Conservation (phyloP, 306 rosid genomes). For the Inga oerstediana region DNA sequence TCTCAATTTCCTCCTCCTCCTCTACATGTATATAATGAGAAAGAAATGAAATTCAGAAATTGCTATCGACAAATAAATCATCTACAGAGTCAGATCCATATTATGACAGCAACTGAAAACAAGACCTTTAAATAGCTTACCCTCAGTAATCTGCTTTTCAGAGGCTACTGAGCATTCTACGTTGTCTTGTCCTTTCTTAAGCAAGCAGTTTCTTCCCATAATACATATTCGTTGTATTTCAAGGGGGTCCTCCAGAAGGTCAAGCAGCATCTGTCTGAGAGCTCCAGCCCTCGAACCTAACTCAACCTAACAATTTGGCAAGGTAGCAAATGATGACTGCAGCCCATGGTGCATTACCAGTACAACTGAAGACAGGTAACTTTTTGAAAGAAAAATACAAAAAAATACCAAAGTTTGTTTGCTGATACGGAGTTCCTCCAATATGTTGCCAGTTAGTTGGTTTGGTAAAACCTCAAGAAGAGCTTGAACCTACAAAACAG, state of each 20-base stretch:
- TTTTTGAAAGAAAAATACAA: conserved; percentile 11
- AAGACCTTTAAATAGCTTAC: conserved; percentile 43
- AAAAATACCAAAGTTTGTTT: conserved; percentile 88
- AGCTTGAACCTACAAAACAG: conserved; percentile 68
- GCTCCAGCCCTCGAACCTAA: conserved; percentile 95
- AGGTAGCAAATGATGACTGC: conserved; percentile 16
- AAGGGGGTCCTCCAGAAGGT: conserved; percentile 88
- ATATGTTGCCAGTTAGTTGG: conserved; percentile 77
- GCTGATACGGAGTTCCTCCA: conserved; percentile 98
- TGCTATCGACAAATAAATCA: not conserved
- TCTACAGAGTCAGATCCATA: conserved; percentile 20
- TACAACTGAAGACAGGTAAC: conserved; percentile 22
- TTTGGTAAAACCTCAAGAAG: conserved; percentile 88
- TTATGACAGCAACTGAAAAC: conserved; percentile 20
- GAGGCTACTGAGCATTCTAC: conserved; percentile 71
- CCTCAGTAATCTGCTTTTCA: conserved; percentile 93
- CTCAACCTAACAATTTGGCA: conserved; percentile 72
- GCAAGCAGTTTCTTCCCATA: conserved; percentile 86
- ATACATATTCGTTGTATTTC: conserved; percentile 90
- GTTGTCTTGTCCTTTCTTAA: conserved; percentile 55
- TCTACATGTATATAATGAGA: conserved; percentile 55
- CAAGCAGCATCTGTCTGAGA: conserved; percentile 93
- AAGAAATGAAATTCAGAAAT: conserved; percentile 29
- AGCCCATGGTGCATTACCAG: not conserved
- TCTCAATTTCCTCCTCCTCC: conserved; percentile 99